A percentile compares a stretch with the other conserved stretches of the same genome.
Conservation (phyloP, 2,329 filamentous ascomycete genomes). For the Seiridium cupressi region DNA sequence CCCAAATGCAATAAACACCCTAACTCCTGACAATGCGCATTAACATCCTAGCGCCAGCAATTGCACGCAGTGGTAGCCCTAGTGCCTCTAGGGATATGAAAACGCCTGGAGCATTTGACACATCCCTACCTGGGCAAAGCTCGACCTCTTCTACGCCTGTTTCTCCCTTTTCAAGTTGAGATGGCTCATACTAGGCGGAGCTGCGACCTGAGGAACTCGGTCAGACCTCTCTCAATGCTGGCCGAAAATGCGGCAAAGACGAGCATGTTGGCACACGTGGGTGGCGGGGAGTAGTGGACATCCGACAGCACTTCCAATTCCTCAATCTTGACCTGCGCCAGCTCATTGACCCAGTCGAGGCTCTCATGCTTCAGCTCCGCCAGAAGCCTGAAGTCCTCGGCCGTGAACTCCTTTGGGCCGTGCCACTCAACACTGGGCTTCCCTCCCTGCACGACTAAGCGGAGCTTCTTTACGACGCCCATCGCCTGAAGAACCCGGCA, state of each 20-base stretch:
- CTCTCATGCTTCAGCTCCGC: conserved; percentile 43
- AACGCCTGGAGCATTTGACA: too few species aligned
- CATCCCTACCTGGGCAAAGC: too few species aligned
- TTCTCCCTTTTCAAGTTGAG: too few species aligned
- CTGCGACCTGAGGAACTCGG: conserved; percentile 45
- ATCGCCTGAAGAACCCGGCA: conserved; percentile 44
- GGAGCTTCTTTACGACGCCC: conserved; percentile 39
- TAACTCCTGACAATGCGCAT: too few species aligned
- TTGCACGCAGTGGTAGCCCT: too few species aligned
- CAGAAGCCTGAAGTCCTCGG: conserved; percentile 45
- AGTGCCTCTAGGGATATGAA: too few species aligned
- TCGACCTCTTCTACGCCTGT: too few species aligned
- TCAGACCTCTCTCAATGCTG: conserved; percentile 56
- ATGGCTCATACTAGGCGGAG: conserved; percentile 23
- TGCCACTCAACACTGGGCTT: conserved; percentile 47
- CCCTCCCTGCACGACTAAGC: conserved; percentile 55
- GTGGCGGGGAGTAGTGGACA: conserved; percentile 51
- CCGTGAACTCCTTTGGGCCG: conserved; percentile 40
- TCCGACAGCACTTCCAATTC: conserved; percentile 51
- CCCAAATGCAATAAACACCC: too few species aligned
- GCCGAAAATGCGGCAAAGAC: conserved; percentile 60
- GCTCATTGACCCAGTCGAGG: conserved; percentile 57
- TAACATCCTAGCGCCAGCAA: too few species aligned
- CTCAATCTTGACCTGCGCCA: conserved; percentile 47
- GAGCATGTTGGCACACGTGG: conserved; percentile 52